A percentile compares a stretch with the other conserved stretches of the same genome.
These are phyloP conservation scores for Aspergillus oerlinghausenensis DNA, from an alignment of 2,329 filamentous ascomycete genomes.

Conservation along the genomic window DNA sequence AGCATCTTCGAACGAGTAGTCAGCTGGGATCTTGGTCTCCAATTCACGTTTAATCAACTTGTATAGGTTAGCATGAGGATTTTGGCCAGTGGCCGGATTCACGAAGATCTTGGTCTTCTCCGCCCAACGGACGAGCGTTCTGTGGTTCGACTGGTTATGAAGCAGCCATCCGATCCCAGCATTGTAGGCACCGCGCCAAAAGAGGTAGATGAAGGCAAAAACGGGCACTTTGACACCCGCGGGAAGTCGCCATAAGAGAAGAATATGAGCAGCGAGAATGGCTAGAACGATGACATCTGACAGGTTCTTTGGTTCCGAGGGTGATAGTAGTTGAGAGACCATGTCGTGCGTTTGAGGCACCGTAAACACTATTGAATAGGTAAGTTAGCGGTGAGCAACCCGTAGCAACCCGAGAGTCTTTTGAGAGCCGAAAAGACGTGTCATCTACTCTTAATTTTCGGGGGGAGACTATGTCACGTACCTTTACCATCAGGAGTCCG, in stretches of 20 bases:
- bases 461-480: conserved; percentile 47
- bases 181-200: conserved; percentile 92
- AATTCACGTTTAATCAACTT: conserved; percentile 79
- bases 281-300: conserved; percentile 77
- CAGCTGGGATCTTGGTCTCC: conserved; percentile 87
- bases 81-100: conserved; percentile 71
- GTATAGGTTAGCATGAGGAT: conserved; percentile 79
- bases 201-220: conserved; percentile 79
- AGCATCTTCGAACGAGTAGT: conserved; percentile 89
- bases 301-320: conserved; percentile 89
- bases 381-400: conserved; percentile 14
- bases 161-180: conserved; percentile 87
- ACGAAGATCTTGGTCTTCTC: conserved; percentile 82
- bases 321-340: conserved; percentile 95
- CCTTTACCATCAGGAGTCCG: conserved; percentile 85
- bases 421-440: background rate
- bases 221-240: conserved; percentile 64
- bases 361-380: conserved; percentile 68
- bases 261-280: conserved; percentile 71
- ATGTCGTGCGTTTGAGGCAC: conserved; percentile 97
- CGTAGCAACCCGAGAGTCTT: background rate
- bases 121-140: conserved; percentile 81
- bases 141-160: conserved; percentile 83
- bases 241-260: conserved; percentile 70
- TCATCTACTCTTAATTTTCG: background rate